Base-by-base conservation (phyloP, 1,284 basidiomycete species). In the Moesziomyces globuligerus region DNA sequence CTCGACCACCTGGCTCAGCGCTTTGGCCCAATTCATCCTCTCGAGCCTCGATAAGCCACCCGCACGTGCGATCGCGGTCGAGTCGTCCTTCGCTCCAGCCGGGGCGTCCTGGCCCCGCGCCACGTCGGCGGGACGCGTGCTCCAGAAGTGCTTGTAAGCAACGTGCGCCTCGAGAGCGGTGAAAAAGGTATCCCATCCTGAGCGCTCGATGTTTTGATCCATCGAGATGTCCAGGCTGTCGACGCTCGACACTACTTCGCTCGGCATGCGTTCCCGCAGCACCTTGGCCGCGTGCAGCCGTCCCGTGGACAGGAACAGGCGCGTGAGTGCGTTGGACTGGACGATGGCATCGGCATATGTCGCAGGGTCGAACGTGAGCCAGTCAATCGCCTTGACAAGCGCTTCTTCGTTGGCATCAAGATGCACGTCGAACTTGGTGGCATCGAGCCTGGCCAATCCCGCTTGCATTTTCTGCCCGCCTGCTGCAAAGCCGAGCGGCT, bases 301-400 rank as follows among this genome's bases (percentile, higher is more conserved):
- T 3, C 79, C 79, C 1, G 72, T 72, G 8, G 54, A 61, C 49
- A 81, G 46, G 38, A 80, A 79, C 15, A 74, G 62, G 39, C 79
- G 69, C 29, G 74, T 70, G 18, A 81, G 61, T 4, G 59, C 64
- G 25, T 81, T 81, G 32, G 61, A 75, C 37, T 81, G 80, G 41
- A 78, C 53, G 54, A 82, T 76, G 6, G 79, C 81, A 37, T 80
- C 75, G 6, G 65, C 65, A 26, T 64, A 72, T 18, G 83, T 83
- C 7, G 67, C 48, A 9, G 57, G 58, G 65, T 87, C 85, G 81
- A 93, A 91, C 0, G 89, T 91, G 42, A 95, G 91, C 95, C 95
- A 98, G 79, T 98, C 94, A 56, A 98, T 89, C 0, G 91, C 91
- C 9, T 93, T 87, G 47, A 97, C 86, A 9, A 98, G 85, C 45